These are phyloP conservation scores for Dacryopinax primogenitus DNA, from an alignment of 768 basidiomycete species.

Conservation along the genomic window DNA sequence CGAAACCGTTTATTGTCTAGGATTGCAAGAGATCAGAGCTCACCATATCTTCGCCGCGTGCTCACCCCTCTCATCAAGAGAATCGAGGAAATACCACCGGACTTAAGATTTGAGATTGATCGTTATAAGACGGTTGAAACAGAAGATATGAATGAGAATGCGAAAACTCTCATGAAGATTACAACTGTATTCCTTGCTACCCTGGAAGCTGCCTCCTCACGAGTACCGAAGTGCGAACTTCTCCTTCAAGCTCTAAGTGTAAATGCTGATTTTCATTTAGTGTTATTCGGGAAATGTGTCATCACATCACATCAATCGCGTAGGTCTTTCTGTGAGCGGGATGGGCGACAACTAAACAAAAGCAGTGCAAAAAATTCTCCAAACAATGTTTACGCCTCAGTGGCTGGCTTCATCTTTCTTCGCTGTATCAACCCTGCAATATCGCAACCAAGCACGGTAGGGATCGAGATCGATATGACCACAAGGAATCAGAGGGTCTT, in stretches of 20 bases:
- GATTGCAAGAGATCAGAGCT: conserved; percentile 82
- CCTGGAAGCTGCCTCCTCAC: not conserved
- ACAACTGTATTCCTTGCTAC: conserved; percentile 56
- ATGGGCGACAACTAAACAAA: not conserved
- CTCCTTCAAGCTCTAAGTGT: not conserved
- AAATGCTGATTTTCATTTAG: conserved; percentile 30
- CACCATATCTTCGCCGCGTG: conserved; percentile 73
- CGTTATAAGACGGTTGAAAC: conserved; percentile 36
- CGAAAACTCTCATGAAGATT: conserved; percentile 55
- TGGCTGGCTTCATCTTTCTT: conserved; percentile 85
- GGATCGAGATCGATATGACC: conserved; percentile 49
- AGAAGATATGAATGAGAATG: conserved; percentile 54
- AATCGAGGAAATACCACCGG: conserved; percentile 58
- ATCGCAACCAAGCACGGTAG: conserved; percentile 65
- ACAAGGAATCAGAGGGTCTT: conserved; percentile 66
- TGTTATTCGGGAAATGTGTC: conserved; percentile 76
- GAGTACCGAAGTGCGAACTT: conserved; percentile 12
- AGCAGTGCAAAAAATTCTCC: conserved; percentile 56
- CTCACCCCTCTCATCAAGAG: conserved; percentile 64
- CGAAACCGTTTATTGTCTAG: conserved; percentile 76
- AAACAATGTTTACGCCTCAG: conserved; percentile 63
- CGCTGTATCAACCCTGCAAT: conserved; percentile 87
- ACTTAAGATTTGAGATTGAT: conserved; percentile 67
- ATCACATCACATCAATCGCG: conserved; percentile 68
- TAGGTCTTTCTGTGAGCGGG: conserved; percentile 31